phyloP scores from a whole-genome alignment of 2,329 filamentous ascomycete genomes.

The Trichoderma breve region DNA sequence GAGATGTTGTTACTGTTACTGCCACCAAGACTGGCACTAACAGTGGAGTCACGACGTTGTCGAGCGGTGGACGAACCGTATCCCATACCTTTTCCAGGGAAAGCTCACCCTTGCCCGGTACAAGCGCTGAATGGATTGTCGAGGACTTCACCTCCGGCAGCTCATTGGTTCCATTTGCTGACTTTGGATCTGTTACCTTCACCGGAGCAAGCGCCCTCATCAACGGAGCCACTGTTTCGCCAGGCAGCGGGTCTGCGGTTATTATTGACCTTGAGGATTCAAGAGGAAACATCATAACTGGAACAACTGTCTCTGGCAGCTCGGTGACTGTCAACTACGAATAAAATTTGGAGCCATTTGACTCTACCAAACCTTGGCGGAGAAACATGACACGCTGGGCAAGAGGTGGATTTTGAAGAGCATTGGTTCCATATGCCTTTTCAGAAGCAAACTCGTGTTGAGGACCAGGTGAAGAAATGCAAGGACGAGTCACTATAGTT shows the following conservation, averaged over 20 bases:
- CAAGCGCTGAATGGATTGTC: neutral
- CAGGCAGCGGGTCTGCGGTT: neutral
- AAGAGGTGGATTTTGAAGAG: neutral
- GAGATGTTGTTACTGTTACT: neutral
- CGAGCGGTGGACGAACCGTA: neutral
- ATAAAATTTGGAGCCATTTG: neutral
- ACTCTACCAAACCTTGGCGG: neutral
- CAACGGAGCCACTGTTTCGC: neutral
- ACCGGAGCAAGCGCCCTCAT: neutral
- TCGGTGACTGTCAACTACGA: neutral
- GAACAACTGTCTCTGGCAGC: neutral
- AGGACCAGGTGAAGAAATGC: neutral
- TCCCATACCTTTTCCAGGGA: neutral
- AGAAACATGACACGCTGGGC: neutral
- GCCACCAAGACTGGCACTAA: neutral
- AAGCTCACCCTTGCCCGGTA: neutral
- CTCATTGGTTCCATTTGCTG: neutral
- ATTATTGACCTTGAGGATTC: neutral
- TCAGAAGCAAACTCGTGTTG: neutral
- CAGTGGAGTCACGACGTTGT: neutral
- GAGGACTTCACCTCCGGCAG: neutral
- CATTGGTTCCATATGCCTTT: neutral
- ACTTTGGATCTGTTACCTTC: slow-evolving; percentile 8
- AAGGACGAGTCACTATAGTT: neutral
- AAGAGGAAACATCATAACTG: neutral